These are phyloP conservation scores for Raphanus sativus DNA, from an alignment of 345 rosid genomes.

Conservation along the genomic window DNA sequence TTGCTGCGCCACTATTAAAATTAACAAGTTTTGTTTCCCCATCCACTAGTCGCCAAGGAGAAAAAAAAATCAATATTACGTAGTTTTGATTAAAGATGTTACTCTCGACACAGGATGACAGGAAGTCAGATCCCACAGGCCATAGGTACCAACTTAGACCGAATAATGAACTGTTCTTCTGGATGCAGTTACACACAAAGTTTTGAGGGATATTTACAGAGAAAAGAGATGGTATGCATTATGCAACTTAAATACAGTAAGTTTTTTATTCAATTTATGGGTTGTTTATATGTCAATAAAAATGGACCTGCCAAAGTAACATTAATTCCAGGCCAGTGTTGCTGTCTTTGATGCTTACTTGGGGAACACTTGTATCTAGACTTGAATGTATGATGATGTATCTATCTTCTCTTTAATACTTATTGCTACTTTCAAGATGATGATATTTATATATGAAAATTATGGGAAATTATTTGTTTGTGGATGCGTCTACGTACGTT, in stretches of 20 bases:
- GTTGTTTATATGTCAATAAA: neutral
- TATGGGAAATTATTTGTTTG: neutral
- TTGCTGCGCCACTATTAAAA: neutral
- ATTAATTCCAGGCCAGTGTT: constrained; percentile 17
- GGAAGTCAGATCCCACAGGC: neutral
- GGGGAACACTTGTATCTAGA: constrained; percentile 12
- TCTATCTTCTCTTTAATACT: neutral
- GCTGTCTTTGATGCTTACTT: constrained; percentile 15
- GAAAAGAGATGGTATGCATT: neutral
- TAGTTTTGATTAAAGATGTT: neutral
- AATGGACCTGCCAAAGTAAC: constrained; percentile 4
- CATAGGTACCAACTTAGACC: neutral
- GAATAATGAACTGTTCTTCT: neutral
- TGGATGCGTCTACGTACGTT: constrained; percentile 8
- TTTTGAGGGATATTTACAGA: neutral
- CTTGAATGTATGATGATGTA: neutral
- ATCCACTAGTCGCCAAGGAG: neutral
- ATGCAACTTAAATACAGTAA: neutral
- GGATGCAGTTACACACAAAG: neutral
- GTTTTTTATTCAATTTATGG: neutral
- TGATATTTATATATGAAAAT: constrained; percentile 4
- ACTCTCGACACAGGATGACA: neutral
- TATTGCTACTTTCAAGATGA: constrained; percentile 15
- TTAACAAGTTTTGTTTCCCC: neutral
- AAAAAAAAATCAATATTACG: neutral